Evolutionary conservation across 2,329 filamentous ascomycete species (phyloP), one percentile per base, ranked within the genome.

Genomic region (Pseudovirgaria hyperparasitica): DNA sequence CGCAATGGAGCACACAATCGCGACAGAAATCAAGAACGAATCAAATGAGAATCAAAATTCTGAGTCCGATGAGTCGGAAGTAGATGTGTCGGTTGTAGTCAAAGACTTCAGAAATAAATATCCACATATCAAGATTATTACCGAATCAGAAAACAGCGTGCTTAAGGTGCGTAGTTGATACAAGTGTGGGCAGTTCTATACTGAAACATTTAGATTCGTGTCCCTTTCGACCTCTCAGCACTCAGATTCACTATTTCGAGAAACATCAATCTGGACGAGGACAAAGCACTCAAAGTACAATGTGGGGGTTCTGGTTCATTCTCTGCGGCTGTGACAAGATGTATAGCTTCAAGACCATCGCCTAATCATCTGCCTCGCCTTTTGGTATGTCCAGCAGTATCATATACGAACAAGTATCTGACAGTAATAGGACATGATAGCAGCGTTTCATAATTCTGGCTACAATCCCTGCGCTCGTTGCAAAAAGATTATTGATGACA

Each of bases 351-450:
- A 33, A 41, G 52, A 18, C 42, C 48, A 22, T 35, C 41, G 2
- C 12, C 42, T 26, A 45, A 48, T 18, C 43, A 53, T 32, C 29
- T 56, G 19, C 38, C 33, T 18, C 37, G 45, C 37, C 28, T 53
- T 10, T 33, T 56, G 43, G 52, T 55, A 43, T 21, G 34, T 26
- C 7, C 9, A 7, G 17, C 17, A 16, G 9, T 18, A 7, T 15
- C 9, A 11, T 32, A 15, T 22, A 16, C 7, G 9, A 23, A 20
- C 16, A 26, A 19, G n/a, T 22, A 16, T 21, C 36, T 50, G 26
- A 38, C 38, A 10, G 16, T 17, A 19, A 16, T 30, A 55, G 52
- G 43, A 53, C 31, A 56, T 56, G 52, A 50, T 56, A 33, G 42
- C 42, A 17, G 46, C 50, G n/a, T 56, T 54, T 32, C 54, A 47